These are phyloP conservation scores for Phytophthora litchii DNA, from an alignment of 352 stramenopile species.

Conservation along the genomic window DNA sequence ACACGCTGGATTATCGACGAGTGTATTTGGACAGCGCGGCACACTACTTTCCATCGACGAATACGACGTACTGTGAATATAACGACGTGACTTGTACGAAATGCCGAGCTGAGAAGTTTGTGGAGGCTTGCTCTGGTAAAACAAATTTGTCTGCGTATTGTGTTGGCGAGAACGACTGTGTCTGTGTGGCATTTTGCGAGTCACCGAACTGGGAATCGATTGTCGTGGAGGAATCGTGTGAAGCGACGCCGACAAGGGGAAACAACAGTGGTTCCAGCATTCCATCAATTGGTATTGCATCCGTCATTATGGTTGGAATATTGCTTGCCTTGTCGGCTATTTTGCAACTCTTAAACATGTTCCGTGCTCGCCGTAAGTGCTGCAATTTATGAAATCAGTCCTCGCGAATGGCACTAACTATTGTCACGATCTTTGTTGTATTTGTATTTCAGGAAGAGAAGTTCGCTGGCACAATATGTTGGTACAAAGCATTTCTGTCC, in stretches of 20 bases:
- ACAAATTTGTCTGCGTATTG: conserved; percentile 47
- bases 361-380: conserved; percentile 33
- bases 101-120: conserved; percentile 34
- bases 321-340: conserved; percentile 32
- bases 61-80: conserved; percentile 61
- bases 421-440: not conserved
- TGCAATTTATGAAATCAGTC: not conserved
- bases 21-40: conserved; percentile 29
- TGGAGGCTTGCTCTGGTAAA: conserved; percentile 29
- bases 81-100: conserved; percentile 38
- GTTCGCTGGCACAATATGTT: conserved; percentile 27
- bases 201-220: conserved; percentile 42
- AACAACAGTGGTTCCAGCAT: conserved; percentile 23
- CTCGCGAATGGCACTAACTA: conserved; percentile 5
- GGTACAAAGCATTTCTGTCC: conserved; percentile 23
- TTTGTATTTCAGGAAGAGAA: conserved; percentile 21
- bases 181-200: conserved; percentile 67
- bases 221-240: conserved; percentile 49
- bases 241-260: conserved; percentile 15
- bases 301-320: conserved; percentile 38
- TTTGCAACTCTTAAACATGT: conserved; percentile 39
- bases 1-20: conserved; percentile 47
- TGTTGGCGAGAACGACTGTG: conserved; percentile 45
- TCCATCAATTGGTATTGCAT: conserved; percentile 29
- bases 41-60: conserved; percentile 63